phyloP scores from a whole-genome alignment of 495 filamentous ascomycete species.

The Aspergillus sclerotiicarbonarius region DNA sequence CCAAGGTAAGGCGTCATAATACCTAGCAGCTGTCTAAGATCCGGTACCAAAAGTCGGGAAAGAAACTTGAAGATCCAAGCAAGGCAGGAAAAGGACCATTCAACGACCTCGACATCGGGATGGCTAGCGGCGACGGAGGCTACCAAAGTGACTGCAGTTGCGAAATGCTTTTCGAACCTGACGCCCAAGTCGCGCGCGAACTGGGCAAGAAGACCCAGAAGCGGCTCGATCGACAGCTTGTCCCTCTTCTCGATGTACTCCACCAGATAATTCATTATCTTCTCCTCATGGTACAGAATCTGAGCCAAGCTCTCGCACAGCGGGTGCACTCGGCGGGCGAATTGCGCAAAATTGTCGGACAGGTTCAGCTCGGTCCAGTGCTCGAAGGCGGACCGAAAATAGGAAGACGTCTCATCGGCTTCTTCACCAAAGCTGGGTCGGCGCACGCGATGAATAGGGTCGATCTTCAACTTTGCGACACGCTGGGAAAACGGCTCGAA shows the following conservation, averaged over 20 bases:
- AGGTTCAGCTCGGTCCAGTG: constrained; percentile 91
- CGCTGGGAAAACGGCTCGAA: constrained; percentile 93
- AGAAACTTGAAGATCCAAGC: constrained; percentile 98
- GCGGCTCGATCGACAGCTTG: constrained; percentile 72
- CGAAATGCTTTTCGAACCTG: constrained; percentile 87
- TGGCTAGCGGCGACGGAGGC: constrained; percentile 61
- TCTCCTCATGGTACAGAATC: constrained; percentile 81
- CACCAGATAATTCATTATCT: constrained; percentile 75
- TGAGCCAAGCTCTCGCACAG: constrained; percentile 88
- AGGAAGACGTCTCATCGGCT: constrained; percentile 71
- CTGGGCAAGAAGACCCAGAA: constrained; percentile 78
- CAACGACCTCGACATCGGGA: constrained; percentile 72
- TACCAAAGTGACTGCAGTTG: constrained; percentile 65
- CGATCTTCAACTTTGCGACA: constrained; percentile 89
- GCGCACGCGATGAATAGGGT: constrained; percentile 84
- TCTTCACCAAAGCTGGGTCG: constrained; percentile 71
- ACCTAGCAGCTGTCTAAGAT: constrained; percentile 78
- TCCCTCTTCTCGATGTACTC: constrained; percentile 76
- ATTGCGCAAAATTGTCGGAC: constrained; percentile 72
- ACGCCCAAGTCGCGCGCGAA: constrained; percentile 89
- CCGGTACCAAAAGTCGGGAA: constrained; percentile 76
- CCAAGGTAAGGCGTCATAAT: constrained; percentile 85
- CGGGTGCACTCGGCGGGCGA: constrained; percentile 67
- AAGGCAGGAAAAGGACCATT: constrained; percentile 94
- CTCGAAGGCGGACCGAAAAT: constrained; percentile 76